Conservation (phyloP, 2,329 filamentous ascomycete species). For the Plectosphaerella plurivora region DNA sequence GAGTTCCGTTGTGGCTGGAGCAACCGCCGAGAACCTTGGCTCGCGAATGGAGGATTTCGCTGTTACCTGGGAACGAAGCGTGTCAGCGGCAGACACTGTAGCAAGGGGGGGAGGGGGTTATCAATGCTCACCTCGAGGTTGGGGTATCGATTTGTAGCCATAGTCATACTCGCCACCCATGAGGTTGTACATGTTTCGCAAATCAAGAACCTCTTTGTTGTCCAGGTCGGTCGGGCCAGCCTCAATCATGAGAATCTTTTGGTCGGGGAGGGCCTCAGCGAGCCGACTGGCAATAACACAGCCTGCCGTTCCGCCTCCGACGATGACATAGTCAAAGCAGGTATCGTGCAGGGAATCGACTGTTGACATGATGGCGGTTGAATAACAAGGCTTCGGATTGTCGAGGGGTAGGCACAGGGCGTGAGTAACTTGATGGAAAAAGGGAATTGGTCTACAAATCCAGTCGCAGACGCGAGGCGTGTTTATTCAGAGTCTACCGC, state of each 20-base stretch:
- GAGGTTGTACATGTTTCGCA: slow-evolving; percentile 82
- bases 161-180: slow-evolving; percentile 87
- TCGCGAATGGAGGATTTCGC: slow-evolving; percentile 84
- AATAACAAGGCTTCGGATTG: too few species aligned
- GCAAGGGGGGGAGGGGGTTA: slow-evolving; percentile 22
- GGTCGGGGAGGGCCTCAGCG: not conserved
- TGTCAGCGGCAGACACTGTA: not conserved
- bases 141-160: slow-evolving; percentile 84
- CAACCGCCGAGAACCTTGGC: slow-evolving; percentile 91
- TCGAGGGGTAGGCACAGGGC: too few species aligned
- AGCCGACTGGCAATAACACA: slow-evolving; percentile 3
- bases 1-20: slow-evolving; percentile 90
- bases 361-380: too few species aligned
- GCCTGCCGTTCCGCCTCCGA: slow-evolving; percentile 5
- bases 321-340: slow-evolving; percentile 2
- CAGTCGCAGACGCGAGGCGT: too few species aligned
- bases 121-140: slow-evolving; percentile 71
- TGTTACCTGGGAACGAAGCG: slow-evolving; percentile 62
- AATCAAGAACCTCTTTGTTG: slow-evolving; percentile 78
- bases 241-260: not conserved
- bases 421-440: too few species aligned
- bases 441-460: too few species aligned
- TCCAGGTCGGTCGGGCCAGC: not conserved
- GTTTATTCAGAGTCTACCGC: too few species aligned
- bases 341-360: too few species aligned